A percentile compares a stretch with the other conserved stretches of the same genome.
phyloP scores from a whole-genome alignment of 257 asterid species.

The Misopates orontium region DNA sequence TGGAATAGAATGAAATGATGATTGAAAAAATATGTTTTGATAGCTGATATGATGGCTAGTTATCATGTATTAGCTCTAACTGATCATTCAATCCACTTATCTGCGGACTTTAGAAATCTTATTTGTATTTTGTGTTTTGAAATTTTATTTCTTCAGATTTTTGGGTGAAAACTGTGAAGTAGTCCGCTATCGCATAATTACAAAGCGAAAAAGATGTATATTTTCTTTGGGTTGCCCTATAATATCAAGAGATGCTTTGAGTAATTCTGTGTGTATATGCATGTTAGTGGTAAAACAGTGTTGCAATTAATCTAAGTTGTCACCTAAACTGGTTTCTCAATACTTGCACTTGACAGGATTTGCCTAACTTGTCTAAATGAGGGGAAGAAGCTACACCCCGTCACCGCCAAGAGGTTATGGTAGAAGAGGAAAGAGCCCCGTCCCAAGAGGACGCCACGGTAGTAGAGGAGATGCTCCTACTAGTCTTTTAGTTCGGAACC shows the following conservation, averaged over 20 bases:
- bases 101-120: neutral
- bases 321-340: neutral
- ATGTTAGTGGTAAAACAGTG: neutral
- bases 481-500: slow-evolving; percentile 90
- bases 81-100: slow-evolving; percentile 38
- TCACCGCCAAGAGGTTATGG: slow-evolving; percentile 94
- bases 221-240: neutral
- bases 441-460: slow-evolving; percentile 43
- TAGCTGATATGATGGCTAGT: slow-evolving; percentile 34
- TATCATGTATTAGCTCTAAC: slow-evolving; percentile 49
- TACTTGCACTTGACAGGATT: slow-evolving; percentile 21
- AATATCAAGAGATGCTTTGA: neutral
- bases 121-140: neutral
- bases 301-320: neutral
- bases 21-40: slow-evolving; percentile 23
- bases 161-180: neutral
- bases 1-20: slow-evolving; percentile 32
- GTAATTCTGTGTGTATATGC: no score
- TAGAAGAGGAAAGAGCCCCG: slow-evolving; percentile 82
- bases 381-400: slow-evolving; percentile 93
- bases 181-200: neutral
- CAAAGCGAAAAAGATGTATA: neutral
- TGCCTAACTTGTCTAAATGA: slow-evolving; percentile 40
- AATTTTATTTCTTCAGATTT: neutral
- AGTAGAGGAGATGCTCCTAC: slow-evolving; percentile 71